phyloP scores from a whole-genome alignment of 306 rosid species.

The Begonia loranthoides region DNA sequence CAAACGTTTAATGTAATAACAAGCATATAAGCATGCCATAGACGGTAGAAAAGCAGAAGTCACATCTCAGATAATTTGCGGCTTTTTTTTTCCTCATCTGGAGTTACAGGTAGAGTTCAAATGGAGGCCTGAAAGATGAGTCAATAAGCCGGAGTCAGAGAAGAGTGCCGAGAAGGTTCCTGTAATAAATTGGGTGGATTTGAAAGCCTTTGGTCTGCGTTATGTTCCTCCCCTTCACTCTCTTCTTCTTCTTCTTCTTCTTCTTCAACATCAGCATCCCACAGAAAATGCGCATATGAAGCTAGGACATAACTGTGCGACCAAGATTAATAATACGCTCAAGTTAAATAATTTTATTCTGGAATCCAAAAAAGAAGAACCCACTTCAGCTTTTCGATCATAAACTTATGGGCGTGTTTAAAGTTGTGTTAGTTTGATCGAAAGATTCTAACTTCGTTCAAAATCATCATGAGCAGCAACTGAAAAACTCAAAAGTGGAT shows the following conservation, averaged over 20 bases:
- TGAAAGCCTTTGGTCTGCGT: conserved; percentile 14
- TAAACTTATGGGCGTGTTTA: not conserved
- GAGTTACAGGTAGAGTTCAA: not conserved
- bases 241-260: conserved; percentile 26
- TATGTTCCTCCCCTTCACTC: conserved; percentile 9
- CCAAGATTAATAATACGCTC: no score
- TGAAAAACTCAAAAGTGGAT: no score
- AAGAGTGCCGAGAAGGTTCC: conserved; percentile 28
- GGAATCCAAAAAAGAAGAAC: no score
- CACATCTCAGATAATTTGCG: no score
- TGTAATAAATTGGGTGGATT: conserved; percentile 18
- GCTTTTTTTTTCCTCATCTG: no score
- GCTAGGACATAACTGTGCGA: conserved; percentile 68
- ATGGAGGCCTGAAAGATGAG: not conserved
- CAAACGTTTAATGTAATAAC: no score
- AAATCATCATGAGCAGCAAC: no score
- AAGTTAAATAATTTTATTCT: no score
- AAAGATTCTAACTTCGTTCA: no score
- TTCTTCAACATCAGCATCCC: conserved; percentile 55
- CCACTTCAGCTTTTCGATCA: not conserved
- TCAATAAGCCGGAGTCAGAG: conserved; percentile 34
- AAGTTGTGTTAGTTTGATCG: no score
- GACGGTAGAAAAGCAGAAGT: no score
- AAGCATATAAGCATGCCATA: no score
- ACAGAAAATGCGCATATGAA: conserved; percentile 68